Base-by-base conservation (phyloP, 441 rosid species). In the Viola pubescens region DNA sequence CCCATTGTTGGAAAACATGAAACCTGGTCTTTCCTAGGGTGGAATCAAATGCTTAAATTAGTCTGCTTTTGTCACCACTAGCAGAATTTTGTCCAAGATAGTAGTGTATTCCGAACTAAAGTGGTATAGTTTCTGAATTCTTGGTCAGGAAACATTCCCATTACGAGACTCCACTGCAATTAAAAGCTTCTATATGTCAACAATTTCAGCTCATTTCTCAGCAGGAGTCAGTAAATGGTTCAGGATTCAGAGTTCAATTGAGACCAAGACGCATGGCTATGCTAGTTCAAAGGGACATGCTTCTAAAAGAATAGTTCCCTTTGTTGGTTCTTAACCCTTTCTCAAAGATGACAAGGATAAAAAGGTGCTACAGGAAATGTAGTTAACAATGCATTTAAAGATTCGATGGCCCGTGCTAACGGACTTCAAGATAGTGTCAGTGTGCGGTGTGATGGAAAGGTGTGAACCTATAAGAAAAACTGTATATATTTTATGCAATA, bases 401-500 rank as follows among this genome's bases (percentile, higher is more conserved):
- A 38, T 37, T 12, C 10, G 12, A 37, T 7, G 46, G 7, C 46
- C 54, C 45, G 13, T 38, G n/a, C 10, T 37, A 55, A 14, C 7
- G 38, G n/a, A 7, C 40, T 39, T 19, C 19, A 55, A 38, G 12
- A 7, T 4, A 13, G 11, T 12, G 52, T 26, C 4, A 0, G 10
- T 52, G 55, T 34, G 7, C n/a, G 16, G 44, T 4, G 46, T 4
- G 6, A 5, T 37, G 45, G 34, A 48, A 16, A 19, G 12, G 38
- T 7, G 34, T 8, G 3, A 45, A 11, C 7, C n/a, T 47, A 7
- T 6, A 13, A 41, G 9, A 16, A 11, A 9, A 14, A 52, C 16
- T 52, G 49, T 19, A 7, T 42, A 49, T 48, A 56, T 39, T 8
- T 40, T 37, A 62, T 12, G 52, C 38, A 65, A 7, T 1, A 51